phyloP scores from a whole-genome alignment of 768 basidiomycete species.

The Boletus vinaceobasis region DNA sequence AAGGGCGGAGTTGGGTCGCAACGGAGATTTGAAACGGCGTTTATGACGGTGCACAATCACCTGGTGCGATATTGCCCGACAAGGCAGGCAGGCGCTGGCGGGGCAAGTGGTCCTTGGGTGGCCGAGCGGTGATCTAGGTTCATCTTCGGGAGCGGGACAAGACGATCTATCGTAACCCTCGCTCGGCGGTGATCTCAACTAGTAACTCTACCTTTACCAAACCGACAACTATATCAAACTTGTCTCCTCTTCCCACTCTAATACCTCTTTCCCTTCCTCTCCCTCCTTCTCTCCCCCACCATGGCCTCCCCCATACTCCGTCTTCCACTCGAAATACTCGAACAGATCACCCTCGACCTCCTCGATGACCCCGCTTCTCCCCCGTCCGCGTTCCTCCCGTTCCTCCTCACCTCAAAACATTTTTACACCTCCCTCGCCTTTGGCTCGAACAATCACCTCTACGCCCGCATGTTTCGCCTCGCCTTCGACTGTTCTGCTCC shows the following conservation, averaged over 20 bases:
- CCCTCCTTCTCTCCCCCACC: slow-evolving; percentile 5
- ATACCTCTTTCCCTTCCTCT: slow-evolving; percentile 2
- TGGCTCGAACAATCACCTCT: slow-evolving; percentile 35
- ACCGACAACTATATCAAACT: slow-evolving; percentile 8
- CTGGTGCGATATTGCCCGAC: neutral
- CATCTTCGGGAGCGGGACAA: neutral
- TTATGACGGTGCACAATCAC: neutral
- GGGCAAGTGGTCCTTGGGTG: neutral
- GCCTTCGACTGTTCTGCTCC: slow-evolving; percentile 57
- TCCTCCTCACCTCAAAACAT: slow-evolving; percentile 43
- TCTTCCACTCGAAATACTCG: slow-evolving; percentile 46
- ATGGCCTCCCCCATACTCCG: slow-evolving; percentile 25
- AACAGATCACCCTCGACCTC: slow-evolving; percentile 50
- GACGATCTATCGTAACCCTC: neutral
- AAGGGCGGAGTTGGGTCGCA: neutral
- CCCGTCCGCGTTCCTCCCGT: slow-evolving; percentile 44
- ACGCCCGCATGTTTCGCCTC: slow-evolving; percentile 49
- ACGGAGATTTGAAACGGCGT: slow-evolving; percentile 22
- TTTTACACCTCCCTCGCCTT: slow-evolving; percentile 37
- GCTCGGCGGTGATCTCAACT: slow-evolving; percentile 7
- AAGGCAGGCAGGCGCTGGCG: neutral
- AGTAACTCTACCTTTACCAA: neutral
- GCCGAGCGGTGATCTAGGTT: neutral
- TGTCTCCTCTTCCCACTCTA: neutral
- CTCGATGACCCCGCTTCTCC: neutral